Evolutionary conservation across 2,329 filamentous ascomycete genomes (phyloP), one percentile per base, ranked within the genome.

Genomic region (Leptosphaerulina australis): DNA sequence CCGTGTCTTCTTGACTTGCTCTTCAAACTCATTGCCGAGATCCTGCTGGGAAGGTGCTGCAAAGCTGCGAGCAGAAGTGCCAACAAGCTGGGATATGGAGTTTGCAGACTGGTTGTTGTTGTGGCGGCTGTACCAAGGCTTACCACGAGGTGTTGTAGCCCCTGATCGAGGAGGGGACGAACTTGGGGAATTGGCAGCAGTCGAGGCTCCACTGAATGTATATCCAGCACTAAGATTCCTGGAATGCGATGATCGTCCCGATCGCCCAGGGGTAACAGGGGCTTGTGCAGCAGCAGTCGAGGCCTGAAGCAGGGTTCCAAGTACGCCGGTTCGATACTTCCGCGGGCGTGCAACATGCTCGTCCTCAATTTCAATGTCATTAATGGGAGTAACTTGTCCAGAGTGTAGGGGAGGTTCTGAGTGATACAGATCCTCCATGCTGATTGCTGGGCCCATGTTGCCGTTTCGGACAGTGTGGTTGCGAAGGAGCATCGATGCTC

Each of bases 301-400:
- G 14, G 64, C 67, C 43, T 86, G 89, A 39, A 94, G 76, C 0
- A 95, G 76, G 0, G 85, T 87, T 2, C 86, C 85, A 1, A 95
- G 76, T 36, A 93, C 83, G 22, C 90, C 88, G 22, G 86, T 87
- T 39, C 86, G 83, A 68, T 90, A 92, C 55, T 86, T 82, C 17
- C 79, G 74, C 4, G 88, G 88, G 31, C 80, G 79, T 34, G 86
- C 84, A 14, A 89, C 82, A 64, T 89, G 90, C 47, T 83, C 80
- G 33, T 83, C 81, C 37, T 81, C 79, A 17, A 81, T 77, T 33
- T 83, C 77, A 29, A 73, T 66, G 35, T 79, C 76, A 31, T 75
- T 70, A 1, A 70, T 71, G 2, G 78, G 80, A 2, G 80, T 82
- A 5, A 75, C 71, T 33, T 76, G 75, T 12, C 79, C 79, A 12